Conservation (phyloP, 768 basidiomycete species). For the Mrakia blollopis region DNA sequence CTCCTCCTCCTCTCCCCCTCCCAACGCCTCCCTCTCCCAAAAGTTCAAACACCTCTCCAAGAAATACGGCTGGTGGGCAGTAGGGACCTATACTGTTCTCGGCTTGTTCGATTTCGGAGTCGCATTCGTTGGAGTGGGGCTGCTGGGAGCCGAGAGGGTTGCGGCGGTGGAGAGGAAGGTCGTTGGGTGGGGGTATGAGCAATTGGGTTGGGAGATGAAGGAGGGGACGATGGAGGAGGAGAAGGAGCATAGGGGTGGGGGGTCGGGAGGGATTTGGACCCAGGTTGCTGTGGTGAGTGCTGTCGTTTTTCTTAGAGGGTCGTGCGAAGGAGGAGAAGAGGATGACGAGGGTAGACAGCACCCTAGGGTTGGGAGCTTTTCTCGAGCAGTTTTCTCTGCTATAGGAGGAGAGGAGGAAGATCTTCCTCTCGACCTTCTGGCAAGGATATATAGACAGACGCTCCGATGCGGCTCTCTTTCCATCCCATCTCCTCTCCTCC, state of each 20-base stretch:
- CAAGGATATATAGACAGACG: too few relatives aligned
- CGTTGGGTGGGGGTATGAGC: slow-evolving; percentile 42
- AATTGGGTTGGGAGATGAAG: slow-evolving; percentile 31
- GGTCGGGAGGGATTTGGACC: slow-evolving; percentile 62
- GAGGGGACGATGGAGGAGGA: slow-evolving; percentile 22
- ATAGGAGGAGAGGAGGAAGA: neutral
- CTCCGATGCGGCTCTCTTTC: too few relatives aligned
- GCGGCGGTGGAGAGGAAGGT: slow-evolving; percentile 54
- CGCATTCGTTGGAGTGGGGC: slow-evolving; percentile 74
- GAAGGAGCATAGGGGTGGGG: slow-evolving; percentile 18
- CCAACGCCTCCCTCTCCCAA: slow-evolving; percentile 47
- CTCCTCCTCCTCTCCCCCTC: neutral
- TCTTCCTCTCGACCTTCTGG: too few relatives aligned
- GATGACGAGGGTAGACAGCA: neutral
- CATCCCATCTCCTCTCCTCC: too few relatives aligned
- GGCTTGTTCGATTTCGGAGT: slow-evolving; percentile 74
- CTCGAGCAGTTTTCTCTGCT: neutral
- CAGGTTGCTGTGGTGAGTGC: slow-evolving; percentile 57
- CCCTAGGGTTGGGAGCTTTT: neutral
- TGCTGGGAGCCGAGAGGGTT: slow-evolving; percentile 87
- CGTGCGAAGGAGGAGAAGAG: neutral
- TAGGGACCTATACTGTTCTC: slow-evolving; percentile 78
- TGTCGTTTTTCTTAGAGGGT: neutral
- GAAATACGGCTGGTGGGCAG: slow-evolving; percentile 91
- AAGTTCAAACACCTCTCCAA: slow-evolving; percentile 77